A percentile compares a stretch with the other conserved stretches of the same genome.
Conservation (phyloP, 208 protist genomes). For the Trypanosoma lewisi region DNA sequence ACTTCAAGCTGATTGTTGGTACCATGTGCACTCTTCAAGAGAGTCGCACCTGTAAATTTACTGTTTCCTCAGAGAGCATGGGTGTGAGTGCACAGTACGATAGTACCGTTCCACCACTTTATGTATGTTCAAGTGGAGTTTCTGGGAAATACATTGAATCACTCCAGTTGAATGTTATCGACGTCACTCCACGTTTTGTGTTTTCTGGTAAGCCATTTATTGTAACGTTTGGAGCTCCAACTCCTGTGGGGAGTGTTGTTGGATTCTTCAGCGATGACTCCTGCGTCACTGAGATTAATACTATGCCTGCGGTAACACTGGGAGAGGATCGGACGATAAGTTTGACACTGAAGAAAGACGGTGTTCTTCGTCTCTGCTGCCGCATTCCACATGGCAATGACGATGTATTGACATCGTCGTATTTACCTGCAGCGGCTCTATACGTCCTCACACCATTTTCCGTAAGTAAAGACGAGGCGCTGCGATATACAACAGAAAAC, state of each 20-base stretch:
- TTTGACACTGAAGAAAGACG: constrained; percentile 15
- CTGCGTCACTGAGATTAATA: constrained; percentile 22
- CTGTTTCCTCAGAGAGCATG: constrained; percentile 27
- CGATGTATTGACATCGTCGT: neutral
- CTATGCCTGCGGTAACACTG: constrained; percentile 13
- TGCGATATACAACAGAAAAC: constrained; percentile 40
- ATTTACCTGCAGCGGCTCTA: constrained; percentile 28
- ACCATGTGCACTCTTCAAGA: constrained; percentile 37
- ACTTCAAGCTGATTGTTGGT: constrained; percentile 14
- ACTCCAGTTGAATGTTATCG: constrained; percentile 38
- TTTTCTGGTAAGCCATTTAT: constrained; percentile 17
- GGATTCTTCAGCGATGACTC: constrained; percentile 37
- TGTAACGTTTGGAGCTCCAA: constrained; percentile 36
- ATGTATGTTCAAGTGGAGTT: constrained; percentile 48
- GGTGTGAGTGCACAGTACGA: constrained; percentile 26
- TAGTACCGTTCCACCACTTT: constrained; percentile 33
- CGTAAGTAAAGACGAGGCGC: constrained; percentile 26
- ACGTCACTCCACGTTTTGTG: constrained; percentile 29
- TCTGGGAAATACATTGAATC: constrained; percentile 18
- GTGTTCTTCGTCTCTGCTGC: constrained; percentile 42
- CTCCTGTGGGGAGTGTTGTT: constrained; percentile 40
- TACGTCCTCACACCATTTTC: constrained; percentile 28
- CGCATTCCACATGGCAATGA: constrained; percentile 24
- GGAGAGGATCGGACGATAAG: constrained; percentile 8
- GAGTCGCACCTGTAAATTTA: constrained; percentile 45